These are phyloP conservation scores for Sporothrix phasma DNA, from an alignment of 2,329 filamentous ascomycete genomes.

Conservation along the genomic window DNA sequence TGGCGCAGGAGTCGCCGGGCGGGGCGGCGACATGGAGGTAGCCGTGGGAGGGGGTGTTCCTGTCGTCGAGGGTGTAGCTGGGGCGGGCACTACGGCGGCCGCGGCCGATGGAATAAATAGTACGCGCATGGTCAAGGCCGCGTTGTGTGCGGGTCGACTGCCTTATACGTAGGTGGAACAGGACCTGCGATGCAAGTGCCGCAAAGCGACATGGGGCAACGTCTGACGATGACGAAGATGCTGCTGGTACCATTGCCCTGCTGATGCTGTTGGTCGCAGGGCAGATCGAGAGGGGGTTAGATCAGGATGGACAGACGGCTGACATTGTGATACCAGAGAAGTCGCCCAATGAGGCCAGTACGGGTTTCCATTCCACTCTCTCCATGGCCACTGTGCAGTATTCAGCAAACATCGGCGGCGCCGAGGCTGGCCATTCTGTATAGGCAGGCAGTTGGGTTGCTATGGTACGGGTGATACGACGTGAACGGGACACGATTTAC, in stretches of 20 bases:
- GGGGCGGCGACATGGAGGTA: not conserved
- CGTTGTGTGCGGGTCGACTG: not conserved
- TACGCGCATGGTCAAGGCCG: not conserved
- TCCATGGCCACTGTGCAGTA: not conserved
- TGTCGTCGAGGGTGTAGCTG: not conserved
- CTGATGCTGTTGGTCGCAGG: not conserved
- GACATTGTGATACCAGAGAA: too few relatives aligned
- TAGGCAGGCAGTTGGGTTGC: not conserved
- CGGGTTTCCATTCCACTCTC: not conserved
- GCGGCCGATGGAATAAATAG: not conserved
- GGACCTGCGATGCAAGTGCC: not conserved
- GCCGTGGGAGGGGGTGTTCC: not conserved
- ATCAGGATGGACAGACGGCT: too few relatives aligned
- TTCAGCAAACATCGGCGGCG: not conserved
- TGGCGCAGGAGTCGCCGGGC: slow-evolving; percentile 7
- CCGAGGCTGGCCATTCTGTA: not conserved
- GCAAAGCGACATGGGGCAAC: too few relatives aligned
- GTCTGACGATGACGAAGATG: too few relatives aligned
- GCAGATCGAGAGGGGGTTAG: not conserved
- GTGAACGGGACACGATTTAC: not conserved
- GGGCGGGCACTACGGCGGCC: not conserved
- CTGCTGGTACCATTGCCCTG: too few relatives aligned
- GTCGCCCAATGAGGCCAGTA: too few relatives aligned
- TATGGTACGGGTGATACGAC: not conserved
- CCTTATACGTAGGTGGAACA: too few relatives aligned